phyloP scores from a whole-genome alignment of 1,284 basidiomycete species.

The Melampsora larici-populina region DNA sequence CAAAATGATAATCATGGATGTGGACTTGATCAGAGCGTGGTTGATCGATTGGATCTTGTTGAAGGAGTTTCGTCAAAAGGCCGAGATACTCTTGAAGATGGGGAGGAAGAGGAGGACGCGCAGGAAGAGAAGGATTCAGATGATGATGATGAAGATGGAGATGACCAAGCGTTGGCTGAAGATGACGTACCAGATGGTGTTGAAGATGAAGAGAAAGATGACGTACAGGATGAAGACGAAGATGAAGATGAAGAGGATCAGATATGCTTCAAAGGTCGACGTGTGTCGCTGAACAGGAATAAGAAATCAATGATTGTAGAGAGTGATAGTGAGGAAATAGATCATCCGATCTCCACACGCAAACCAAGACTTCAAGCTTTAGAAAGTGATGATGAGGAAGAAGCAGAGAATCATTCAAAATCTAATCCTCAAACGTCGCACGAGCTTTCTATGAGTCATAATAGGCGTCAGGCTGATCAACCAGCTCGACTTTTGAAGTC shows the following conservation, averaged over 20 bases:
- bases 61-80: conserved; percentile 4
- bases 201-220: neutral
- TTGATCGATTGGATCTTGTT: neutral
- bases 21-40: neutral
- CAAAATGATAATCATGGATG: neutral
- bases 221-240: neutral
- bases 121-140: neutral
- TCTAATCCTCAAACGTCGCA: neutral
- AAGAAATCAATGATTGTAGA: neutral
- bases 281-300: neutral
- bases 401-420: neutral
- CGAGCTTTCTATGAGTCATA: conserved; percentile 13
- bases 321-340: neutral
- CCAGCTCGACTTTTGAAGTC: neutral
- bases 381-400: conserved; percentile 18
- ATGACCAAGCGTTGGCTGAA: neutral
- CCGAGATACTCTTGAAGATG: neutral
- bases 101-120: neutral
- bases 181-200: neutral
- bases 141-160: neutral
- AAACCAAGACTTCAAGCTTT: conserved; percentile 13
- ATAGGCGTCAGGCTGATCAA: conserved; percentile 4
- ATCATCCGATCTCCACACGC: neutral
- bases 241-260: neutral
- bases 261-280: neutral